Base-by-base conservation (phyloP, 306 rosid genomes). In the Styphnolobium japonicum region DNA sequence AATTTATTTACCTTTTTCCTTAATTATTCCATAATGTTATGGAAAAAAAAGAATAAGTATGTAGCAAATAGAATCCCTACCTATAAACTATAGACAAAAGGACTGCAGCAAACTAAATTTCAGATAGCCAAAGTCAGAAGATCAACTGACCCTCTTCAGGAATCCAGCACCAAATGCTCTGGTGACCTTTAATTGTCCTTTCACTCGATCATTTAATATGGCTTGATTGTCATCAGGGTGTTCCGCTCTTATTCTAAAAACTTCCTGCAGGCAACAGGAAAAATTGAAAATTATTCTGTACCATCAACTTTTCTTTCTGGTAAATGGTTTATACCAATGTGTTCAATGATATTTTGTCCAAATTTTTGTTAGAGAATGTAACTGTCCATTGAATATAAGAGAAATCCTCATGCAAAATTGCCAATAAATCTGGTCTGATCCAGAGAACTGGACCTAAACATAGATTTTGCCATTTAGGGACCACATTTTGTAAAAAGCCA, bases 151-250 rank as follows among this genome's bases (percentile, higher is more conserved):
- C 91, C 83, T 85, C 86, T 89, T 89, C 82, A 89, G 62, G 82
- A 89, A 89, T 21, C 93, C 93, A 55, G 93, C 93, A 68, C 93
- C 93, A 70, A 89, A 89, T 18, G 93, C 93, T 79, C 91, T 85
- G 77, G 89, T 89, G 57, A 89, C 93, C 80, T 89, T 89, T 78
- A 89, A 81, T 67, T 87, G 91, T 27, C 91, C 93, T 73, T 89
- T 89, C 76, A 89, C 93, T 81, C 93, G 81, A 76, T 87, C 93
- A 73, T 89, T 87, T 0, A 76, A 79, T 49, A 89, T 31, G 74
- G 91, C 86, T 79, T 87, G 89, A 76, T 74, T 76, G 71, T 89
- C 93, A 64, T 89, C 91, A 15, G 88, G 89, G 70, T 89, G 93
- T 83, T 89, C 91, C 0, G 88, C 84, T 77, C 74, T 81, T 76